Evolutionary conservation across 371 early-diverging fungal genomes (phyloP).

Genomic region (Phascolomyces articulosus): DNA sequence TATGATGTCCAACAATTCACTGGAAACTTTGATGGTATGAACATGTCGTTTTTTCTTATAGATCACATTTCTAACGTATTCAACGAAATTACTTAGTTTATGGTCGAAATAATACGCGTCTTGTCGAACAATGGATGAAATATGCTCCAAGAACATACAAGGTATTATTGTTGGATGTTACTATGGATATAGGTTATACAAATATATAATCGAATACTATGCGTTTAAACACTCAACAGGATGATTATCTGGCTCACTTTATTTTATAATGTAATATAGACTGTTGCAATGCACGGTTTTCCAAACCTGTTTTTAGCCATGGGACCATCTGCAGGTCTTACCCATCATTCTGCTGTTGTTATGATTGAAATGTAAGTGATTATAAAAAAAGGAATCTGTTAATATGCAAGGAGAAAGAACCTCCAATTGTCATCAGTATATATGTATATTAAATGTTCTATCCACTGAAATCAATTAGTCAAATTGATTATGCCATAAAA

Average conservation of each 20-base stretch:
- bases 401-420: too few species aligned
- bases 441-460: too few species aligned
- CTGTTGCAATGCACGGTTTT: constrained; percentile 30
- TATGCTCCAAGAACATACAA: constrained; percentile 33
- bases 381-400: too few species aligned
- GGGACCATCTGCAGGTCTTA: constrained; percentile 47
- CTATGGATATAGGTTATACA: too few species aligned
- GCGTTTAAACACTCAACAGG: too few species aligned
- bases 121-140: constrained; percentile 22
- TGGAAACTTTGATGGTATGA: constrained; percentile 32
- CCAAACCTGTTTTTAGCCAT: constrained; percentile 48
- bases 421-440: too few species aligned
- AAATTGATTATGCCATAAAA: constrained; percentile 25
- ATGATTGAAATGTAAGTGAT: constrained; percentile 37
- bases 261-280: constrained; percentile 8
- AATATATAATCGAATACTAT: too few species aligned
- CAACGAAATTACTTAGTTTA: constrained; percentile 16
- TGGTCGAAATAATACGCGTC: constrained; percentile 18
- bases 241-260: too few species aligned
- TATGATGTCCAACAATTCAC: constrained; percentile 27
- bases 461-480: too few species aligned
- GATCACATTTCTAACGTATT: background rate
- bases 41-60: background rate
- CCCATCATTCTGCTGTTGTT: constrained; percentile 27
- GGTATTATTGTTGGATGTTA: background rate